Conservation (phyloP, 371 early-diverging fungal genomes). For the Mucor ambiguus region DNA sequence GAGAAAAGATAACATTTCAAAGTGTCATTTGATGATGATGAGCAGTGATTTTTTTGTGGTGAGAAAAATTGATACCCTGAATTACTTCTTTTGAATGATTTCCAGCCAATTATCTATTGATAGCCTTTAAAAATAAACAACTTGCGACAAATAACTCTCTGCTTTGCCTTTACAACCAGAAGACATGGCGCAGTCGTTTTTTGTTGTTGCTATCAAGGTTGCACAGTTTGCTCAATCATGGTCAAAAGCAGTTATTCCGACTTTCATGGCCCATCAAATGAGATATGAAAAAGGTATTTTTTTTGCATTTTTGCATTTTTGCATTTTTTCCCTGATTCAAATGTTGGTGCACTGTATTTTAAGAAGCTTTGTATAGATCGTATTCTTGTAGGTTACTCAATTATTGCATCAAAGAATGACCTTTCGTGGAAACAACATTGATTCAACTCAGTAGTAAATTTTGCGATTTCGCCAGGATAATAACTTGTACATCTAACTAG, state of each 20-base stretch:
- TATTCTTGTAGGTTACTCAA: too few species aligned
- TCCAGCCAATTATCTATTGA: background rate
- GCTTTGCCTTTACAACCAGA: background rate
- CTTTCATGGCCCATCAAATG: background rate
- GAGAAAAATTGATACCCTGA: background rate
- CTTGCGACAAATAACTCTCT: background rate
- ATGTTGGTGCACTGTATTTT: too few species aligned
- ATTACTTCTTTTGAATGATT: background rate
- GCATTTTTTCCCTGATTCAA: background rate
- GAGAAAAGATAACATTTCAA: background rate
- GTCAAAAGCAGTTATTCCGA: background rate
- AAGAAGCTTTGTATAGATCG: too few species aligned
- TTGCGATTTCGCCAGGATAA: too few species aligned
- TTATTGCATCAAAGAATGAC: too few species aligned
- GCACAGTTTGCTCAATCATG: background rate
- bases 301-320: too few species aligned
- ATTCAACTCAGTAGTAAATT: too few species aligned
- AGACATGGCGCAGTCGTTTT: background rate
- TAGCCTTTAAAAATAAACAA: background rate
- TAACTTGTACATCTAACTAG: too few species aligned
- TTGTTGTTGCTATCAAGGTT: background rate
- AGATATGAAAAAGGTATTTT: too few species aligned
- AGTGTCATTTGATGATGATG: slow-evolving; percentile 2
- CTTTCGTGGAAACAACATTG: too few species aligned
- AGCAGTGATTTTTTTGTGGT: background rate